Evolutionary conservation across 2,329 filamentous ascomycete genomes (phyloP).

Genomic region (Aurifilum marmelostoma): DNA sequence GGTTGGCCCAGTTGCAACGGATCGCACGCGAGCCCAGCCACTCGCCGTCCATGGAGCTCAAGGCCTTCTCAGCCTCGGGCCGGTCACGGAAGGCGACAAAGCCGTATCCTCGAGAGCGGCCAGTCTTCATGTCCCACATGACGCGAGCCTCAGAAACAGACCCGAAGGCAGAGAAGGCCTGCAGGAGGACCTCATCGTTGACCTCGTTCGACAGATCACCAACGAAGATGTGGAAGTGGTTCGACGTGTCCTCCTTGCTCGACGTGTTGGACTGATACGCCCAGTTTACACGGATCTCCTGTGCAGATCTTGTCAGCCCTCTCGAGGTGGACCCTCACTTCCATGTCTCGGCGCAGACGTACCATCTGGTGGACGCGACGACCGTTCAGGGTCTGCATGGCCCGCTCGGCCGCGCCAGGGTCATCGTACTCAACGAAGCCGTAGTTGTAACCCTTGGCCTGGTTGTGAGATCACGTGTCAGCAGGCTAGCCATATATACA

Average conservation of each 20-base stretch:
- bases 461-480: constrained; percentile 44
- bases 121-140: constrained; percentile 99
- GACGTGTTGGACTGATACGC: constrained; percentile 95
- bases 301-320: constrained; percentile 27
- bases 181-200: constrained; percentile 90
- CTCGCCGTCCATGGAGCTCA: constrained; percentile 98
- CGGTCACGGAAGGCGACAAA: constrained; percentile 98
- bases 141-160: constrained; percentile 96
- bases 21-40: constrained; percentile 98
- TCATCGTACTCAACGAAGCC: constrained; percentile 99
- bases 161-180: constrained; percentile 95
- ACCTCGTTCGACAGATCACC: constrained; percentile 98
- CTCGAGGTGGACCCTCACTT: neutral
- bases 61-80: constrained; percentile 88
- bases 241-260: constrained; percentile 96
- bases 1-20: constrained; percentile 99
- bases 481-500: constrained; percentile 22
- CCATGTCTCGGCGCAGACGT: constrained; percentile 43
- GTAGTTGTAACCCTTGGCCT: constrained; percentile 98
- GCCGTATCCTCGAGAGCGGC: constrained; percentile 93
- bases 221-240: constrained; percentile 99
- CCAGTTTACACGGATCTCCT: constrained; percentile 99
- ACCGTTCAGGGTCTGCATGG: constrained; percentile 96
- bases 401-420: constrained; percentile 91
- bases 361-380: constrained; percentile 94